Evolutionary conservation across 345 rosid species (phyloP), one percentile per base, ranked within the genome.

Genomic region (Cardamine occulta): DNA sequence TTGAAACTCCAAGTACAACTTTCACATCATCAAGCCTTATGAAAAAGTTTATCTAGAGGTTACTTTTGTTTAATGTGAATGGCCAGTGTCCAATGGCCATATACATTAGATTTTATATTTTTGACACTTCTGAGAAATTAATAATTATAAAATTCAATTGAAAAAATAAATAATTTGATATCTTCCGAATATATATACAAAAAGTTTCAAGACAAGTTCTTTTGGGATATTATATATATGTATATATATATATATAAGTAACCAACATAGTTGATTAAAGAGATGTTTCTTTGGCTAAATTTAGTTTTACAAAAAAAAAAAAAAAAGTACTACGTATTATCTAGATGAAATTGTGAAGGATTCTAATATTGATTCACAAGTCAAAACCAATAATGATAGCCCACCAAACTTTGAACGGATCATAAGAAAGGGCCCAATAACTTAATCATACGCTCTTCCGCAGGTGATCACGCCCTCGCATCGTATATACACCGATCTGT

Each of bases 401-500:
- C 57, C 76, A 73, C 19, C 42, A 0, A 62, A 52, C 5, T 52
- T 52, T n/a, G 15, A 37, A 51, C 7, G 42, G 19, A 72, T 62
- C 31, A 52, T 0, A 62, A 52, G 52, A 14, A 54, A 73, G 8
- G 63, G 71, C 63, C 77, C 70, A 63, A 53, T 21, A 54, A 24
- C 35, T 15, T 54, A 40, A 39, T 1, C 23, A 26, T 51, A 51
- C 61, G 40, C 26, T 39, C 5, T 10, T 32, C 53, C 61, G 61
- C 15, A 61, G 37, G 5, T n/a, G 75, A 72, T 62, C 39, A 28
- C 6, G 6, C 29, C 53, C 54, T 56, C 3, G 2, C 1, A 15
- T 40, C 29, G 55, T 37, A 37, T 62, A 49, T 59, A 62, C 69
- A 32, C 19, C 70, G 52, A 76, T 63, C 63, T 61, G 13, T 54